A percentile compares a stretch with the other conserved stretches of the same genome.
phyloP scores from a whole-genome alignment of 106 monocot genomes.

The Alisma plantagoaquatica region DNA sequence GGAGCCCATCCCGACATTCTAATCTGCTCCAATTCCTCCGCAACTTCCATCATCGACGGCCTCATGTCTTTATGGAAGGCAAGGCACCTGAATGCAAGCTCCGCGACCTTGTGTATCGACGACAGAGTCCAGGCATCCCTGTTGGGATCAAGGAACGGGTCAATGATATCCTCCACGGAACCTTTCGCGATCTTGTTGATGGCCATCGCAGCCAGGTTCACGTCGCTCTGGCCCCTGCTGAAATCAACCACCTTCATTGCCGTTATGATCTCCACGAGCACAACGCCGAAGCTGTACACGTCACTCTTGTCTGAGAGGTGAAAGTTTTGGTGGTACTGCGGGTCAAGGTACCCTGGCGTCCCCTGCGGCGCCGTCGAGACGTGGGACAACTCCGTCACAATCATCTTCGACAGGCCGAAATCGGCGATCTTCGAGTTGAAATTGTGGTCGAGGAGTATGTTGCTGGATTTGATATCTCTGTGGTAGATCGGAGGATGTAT shows the following conservation, averaged over 20 bases:
- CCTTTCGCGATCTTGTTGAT: constrained; percentile 54
- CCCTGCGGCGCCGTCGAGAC: constrained; percentile 66
- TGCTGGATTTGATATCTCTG: constrained; percentile 69
- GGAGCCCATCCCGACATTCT: constrained; percentile 40
- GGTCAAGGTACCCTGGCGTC: constrained; percentile 65
- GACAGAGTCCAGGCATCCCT: constrained; percentile 49
- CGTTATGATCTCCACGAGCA: constrained; percentile 64
- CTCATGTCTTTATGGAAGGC: constrained; percentile 78
- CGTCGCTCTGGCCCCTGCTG: constrained; percentile 36
- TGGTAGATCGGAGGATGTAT: constrained; percentile 66
- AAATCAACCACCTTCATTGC: constrained; percentile 67
- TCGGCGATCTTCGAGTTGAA: constrained; percentile 70
- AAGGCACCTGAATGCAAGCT: constrained; percentile 67
- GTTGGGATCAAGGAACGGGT: constrained; percentile 36
- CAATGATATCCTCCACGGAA: constrained; percentile 47
- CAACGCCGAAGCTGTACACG: constrained; percentile 81
- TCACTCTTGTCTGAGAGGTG: constrained; percentile 80
- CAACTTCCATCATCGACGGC: constrained; percentile 71
- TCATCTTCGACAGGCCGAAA: constrained; percentile 57
- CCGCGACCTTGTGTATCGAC: constrained; percentile 71
- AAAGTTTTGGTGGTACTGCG: constrained; percentile 80
- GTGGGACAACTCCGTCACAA: constrained; percentile 43
- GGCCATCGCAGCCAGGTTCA: constrained; percentile 56
- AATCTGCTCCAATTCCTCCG: constrained; percentile 67
- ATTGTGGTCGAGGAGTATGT: constrained; percentile 63